Conservation (phyloP, 1,139 yeast genomes). For the Nakaseomyces bracarensis region DNA sequence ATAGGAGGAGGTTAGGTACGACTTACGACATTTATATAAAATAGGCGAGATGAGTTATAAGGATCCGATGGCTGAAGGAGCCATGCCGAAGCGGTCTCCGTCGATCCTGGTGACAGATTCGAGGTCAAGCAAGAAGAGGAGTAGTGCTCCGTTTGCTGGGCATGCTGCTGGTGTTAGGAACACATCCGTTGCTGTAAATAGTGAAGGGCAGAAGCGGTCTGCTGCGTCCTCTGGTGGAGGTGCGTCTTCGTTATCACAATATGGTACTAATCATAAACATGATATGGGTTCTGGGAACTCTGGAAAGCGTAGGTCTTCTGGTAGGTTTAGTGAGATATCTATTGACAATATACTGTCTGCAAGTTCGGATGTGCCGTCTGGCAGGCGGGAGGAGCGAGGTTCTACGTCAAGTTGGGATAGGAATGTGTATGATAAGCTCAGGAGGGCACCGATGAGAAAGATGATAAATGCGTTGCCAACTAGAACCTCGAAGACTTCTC, state of each 20-base stretch:
- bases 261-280: slow-evolving; percentile 1
- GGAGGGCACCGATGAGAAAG: slow-evolving; percentile 35
- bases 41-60: slow-evolving; percentile 13
- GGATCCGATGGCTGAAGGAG: slow-evolving; percentile 5
- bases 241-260: neutral
- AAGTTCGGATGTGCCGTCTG: slow-evolving; percentile 78
- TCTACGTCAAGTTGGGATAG: slow-evolving; percentile 31
- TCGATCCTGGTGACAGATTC: slow-evolving; percentile 89
- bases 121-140: slow-evolving; percentile 52
- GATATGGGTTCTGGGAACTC: neutral
- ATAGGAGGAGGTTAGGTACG: too few species aligned
- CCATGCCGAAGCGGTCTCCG: slow-evolving; percentile 55
- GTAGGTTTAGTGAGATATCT: slow-evolving; percentile 55
- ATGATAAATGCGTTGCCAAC: slow-evolving; percentile 64
- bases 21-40: slow-evolving; percentile 10
- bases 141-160: slow-evolving; percentile 79
- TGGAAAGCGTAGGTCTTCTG: too few species aligned
- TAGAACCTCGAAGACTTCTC: slow-evolving; percentile 81
- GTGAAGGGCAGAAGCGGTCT: neutral
- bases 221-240: neutral
- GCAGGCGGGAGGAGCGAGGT: slow-evolving; percentile 34
- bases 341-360: slow-evolving; percentile 64
- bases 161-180: slow-evolving; percentile 20
- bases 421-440: slow-evolving; percentile 14
- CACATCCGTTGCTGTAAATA: neutral